Percentiles rank a stretch among this genome's conserved stretches.
phyloP scores from a whole-genome alignment of 2,329 filamentous ascomycete genomes.

The Orbilia javanica region DNA sequence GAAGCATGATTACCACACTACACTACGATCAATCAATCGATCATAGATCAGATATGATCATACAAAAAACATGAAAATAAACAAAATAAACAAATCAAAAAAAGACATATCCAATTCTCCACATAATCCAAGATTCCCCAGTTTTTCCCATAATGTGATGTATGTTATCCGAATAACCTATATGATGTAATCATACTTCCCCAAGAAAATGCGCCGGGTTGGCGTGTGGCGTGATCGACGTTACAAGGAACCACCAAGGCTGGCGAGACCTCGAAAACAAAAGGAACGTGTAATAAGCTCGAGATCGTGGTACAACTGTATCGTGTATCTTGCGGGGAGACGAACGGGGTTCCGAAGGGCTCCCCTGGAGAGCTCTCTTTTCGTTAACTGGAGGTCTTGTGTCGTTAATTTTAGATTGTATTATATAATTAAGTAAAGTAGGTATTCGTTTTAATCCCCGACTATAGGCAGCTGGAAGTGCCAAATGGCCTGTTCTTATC shows the following conservation, averaged over 20 bases:
- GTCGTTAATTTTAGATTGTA: slow-evolving; percentile 3
- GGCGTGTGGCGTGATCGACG: slow-evolving; percentile 14
- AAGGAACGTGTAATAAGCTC: neutral
- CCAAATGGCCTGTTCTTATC: neutral
- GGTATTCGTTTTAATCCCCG: slow-evolving; percentile 2
- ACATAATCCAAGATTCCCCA: neutral
- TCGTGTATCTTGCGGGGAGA: slow-evolving; percentile 13
- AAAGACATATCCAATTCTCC: neutral
- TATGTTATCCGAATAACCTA: neutral
- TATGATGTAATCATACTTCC: neutral
- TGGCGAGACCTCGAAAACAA: neutral
- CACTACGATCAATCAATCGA: neutral
- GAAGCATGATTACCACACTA: slow-evolving; percentile 15
- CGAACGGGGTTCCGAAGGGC: slow-evolving; percentile 7
- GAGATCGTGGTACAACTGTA: slow-evolving; percentile 16
- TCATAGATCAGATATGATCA: too few relatives aligned
- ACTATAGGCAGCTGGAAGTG: slow-evolving; percentile 2
- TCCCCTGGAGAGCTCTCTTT: neutral
- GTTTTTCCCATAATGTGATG: slow-evolving; percentile 4
- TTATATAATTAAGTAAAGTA: too few relatives aligned
- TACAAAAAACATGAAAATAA: neutral
- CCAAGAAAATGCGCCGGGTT: slow-evolving; percentile 10
- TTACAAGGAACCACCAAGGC: neutral
- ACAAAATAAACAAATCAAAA: neutral
- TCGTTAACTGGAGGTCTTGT: too few relatives aligned